Evolutionary conservation across 805 yeast genomes (phyloP), one percentile per base, ranked within the genome.

Genomic region (Limtongozyma cylindracea): DNA sequence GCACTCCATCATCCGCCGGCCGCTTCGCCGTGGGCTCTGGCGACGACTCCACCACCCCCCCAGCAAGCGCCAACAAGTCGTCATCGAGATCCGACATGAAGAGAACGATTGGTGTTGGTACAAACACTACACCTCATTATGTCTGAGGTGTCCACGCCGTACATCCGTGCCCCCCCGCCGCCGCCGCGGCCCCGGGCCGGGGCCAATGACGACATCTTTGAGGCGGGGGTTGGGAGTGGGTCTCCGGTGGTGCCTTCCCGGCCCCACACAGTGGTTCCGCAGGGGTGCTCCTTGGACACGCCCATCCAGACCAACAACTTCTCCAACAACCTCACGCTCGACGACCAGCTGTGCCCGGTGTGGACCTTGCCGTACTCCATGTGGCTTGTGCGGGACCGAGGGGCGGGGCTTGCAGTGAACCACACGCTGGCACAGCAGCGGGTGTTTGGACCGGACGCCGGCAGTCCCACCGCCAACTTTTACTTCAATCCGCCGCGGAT

Each of bases 61-160:
- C 44, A 23, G 98, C 98, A 35, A 88, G 61, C 11, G 94, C 96
- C 39, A 84, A 61, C 49, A 88, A 61, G 60, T 88, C 98, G 43
- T 84, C 96, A 41, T 82, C 95, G 38, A 78, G 63, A 34, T 51
- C 91, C 28, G 82, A 69, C 91, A 74, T 74, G 19, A 6, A 21
- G 8, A 13, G 18, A 18, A 12, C 13, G 12, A 7, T 10, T 10
- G 20, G 9, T 10, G 20, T 19, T 11, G 5, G 21, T 4, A 10
- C 12, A 5, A 14, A 18, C 10, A 11, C 6, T 12, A n/a, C n/a
- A n/a, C n/a, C n/a, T n/a, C n/a, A n/a, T n/a, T n/a, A n/a, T n/a
- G n/a, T n/a, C n/a, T n/a, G n/a, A n/a, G n/a, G n/a, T n/a, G n/a
- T n/a, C n/a, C n/a, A n/a, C n/a, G n/a, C n/a, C n/a, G n/a, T n/a